Evolutionary conservation across 495 filamentous ascomycete genomes (phyloP), one percentile per base, ranked within the genome.

Genomic region (Pseudomonodictys pantanalensis): DNA sequence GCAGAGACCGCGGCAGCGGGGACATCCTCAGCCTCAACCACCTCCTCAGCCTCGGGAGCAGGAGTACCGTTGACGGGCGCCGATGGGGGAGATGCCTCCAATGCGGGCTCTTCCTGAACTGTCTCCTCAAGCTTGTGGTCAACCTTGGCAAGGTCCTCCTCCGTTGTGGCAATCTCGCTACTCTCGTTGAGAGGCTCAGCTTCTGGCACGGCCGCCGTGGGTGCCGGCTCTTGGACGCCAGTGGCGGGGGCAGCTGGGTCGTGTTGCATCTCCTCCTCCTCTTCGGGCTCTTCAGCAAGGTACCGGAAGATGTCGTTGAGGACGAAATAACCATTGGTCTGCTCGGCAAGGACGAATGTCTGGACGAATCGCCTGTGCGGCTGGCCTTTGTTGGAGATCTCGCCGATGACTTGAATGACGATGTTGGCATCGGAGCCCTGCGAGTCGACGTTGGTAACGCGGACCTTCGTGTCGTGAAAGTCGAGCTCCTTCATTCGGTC

Each of bases 291-390:
- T 39, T 90, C 87, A 25, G 85, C 81, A 57, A 98, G 82, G 75
- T 91, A 97, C 42, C 93, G 81, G 76, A 98, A 91, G 71, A 98
- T 96, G 60, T 98, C 93, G 70, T 98, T 98, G 58, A 97, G 82
- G 2, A 98, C 93, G 65, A 95, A 98, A 77, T 97, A 98, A 48
- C 93, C 93, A 42, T 92, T 96, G 25, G 90, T 90, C 76, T 98
- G 93, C 72, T 92, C 84, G 9, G 93, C 95, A 52, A 98, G 85
- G 48, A 98, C 91, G 65, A 98, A 98, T n/a, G 93, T 97, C 79
- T 98, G 93, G 11, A 89, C 84, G 66, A 97, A 98, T 73, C 96
- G 96, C 78, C 88, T 91, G 59, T 91, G 89, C 20, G 91, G 89
- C 56, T 84, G 83, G 18, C 82, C 84, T 73, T 93, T 95, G 79